Evolutionary conservation across 768 basidiomycete species (phyloP), one percentile per base, ranked within the genome.

Genomic region (Suillus placidus): DNA sequence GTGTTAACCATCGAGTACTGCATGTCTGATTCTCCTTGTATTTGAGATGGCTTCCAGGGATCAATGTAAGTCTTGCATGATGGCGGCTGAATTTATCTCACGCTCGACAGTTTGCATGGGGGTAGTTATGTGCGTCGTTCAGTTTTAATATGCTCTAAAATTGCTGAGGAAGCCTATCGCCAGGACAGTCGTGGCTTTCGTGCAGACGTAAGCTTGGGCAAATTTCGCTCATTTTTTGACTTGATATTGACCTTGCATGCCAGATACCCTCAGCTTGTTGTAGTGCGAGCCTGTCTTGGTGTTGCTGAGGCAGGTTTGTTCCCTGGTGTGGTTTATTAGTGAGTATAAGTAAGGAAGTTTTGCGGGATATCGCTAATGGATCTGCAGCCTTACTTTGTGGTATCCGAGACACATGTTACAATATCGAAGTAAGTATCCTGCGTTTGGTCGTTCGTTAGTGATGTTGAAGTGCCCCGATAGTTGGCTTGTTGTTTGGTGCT

Each of bases 251-350:
- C 58, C 34, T 32, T 40, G 32, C n/a, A 23, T 23, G 49, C 6
- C 67, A 90, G 89, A 32, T 90, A 87, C 70, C 83, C 83, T 10
- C 84, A 89, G 70, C 82, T 90, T 16, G 82, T 88, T 14, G 88
- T 82, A 23, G 80, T 79, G 12, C 83, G 88, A 12, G 74, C 87
- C 8, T 84, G 83, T 65, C 83, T 91, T 0, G 91, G 90, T 3
- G 71, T 88, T 2, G 83, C 88, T 0, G 91, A 92, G 75, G 87
- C 88, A 6, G 89, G 91, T 4, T 72, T 91, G 12, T 92, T 89
- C 74, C 90, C 91, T 12, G 90, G 90, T 32, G 87, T 91, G 12
- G 83, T 85, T 0, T 93, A 90, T 78, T 91, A 89, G 90, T 90
- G 63, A 54, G 83, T 73, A 38, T 49, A 10, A 8, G 32, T 56